Evolutionary conservation across 78 protist species (phyloP), one percentile per base, ranked within the genome.

Genomic region (Tieghemostelium lacteum): DNA sequence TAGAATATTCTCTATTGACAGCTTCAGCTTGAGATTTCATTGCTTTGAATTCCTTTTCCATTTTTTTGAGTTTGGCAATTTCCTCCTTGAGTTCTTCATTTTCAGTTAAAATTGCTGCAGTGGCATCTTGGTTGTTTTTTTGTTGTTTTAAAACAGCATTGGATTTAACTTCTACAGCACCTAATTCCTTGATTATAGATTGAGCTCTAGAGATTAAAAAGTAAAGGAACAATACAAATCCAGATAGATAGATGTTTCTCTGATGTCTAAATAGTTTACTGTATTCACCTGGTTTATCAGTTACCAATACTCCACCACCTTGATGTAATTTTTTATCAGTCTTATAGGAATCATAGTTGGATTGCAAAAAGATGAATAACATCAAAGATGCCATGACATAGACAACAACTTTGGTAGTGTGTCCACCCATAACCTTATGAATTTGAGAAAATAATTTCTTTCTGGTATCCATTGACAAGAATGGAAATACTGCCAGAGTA

Each of bases 11-110:
- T 40, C 39, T 66, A 17, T 66, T 37, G 36, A 60, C 58, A 10
- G 40, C 58, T 69, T 83, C 89, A 69, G 89, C 66, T 83, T 83
- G 89, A 10, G 69, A 40, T 50, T 83, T 83, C 89, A 83, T 83
- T 14, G 89, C 89, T 58, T 66, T 66, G 45, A 39, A 45, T 39
- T 83, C 89, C 49, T 67, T 69, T 58, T 83, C 89, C 77, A 52
- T 66, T 62, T 83, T 83, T 37, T 42, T 52, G 22, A 83, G 37
- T 31, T 22, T 12, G 34, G 52, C 52, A 16, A 69, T 2, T 69
- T 83, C 72, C 3, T 37, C 62, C 52, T 55, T 50, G 31, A 69
- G 37, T 40, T 66, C 52, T 4, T 50, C 62, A 73, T 67, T 69
- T 26, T 37, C 37, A 6, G 39, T 7, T 12, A 83, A 5, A 36